Evolutionary conservation across 2,329 filamentous ascomycete genomes (phyloP).

Genomic region (Fusarium lateritium): DNA sequence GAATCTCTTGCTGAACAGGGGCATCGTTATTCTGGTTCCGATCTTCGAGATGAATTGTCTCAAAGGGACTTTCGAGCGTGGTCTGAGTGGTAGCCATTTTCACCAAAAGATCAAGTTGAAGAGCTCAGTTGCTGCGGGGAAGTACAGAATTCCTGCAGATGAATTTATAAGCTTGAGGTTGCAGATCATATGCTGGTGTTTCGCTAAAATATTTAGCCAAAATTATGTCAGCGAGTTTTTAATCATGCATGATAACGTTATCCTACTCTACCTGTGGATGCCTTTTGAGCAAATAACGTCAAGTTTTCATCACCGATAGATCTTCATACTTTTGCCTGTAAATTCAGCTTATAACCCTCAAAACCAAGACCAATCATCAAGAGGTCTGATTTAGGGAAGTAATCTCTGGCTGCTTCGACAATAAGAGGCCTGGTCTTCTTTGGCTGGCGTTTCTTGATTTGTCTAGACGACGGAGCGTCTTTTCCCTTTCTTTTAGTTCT

Average conservation of each 20-base stretch:
- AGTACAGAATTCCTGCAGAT: background rate
- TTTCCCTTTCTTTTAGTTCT: too few species aligned
- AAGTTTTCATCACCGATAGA: background rate
- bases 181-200: too few species aligned
- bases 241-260: background rate
- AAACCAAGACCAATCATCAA: too few species aligned
- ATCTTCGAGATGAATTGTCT: background rate
- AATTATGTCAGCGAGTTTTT: background rate
- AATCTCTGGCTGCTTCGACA: too few species aligned
- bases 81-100: conserved; percentile 19
- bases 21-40: background rate
- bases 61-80: background rate
- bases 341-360: background rate
- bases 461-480: too few species aligned
- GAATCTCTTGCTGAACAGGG: background rate
- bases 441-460: too few species aligned
- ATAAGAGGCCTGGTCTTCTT: too few species aligned
- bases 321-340: background rate
- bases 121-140: background rate
- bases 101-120: background rate
- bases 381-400: too few species aligned
- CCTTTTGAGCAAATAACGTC: background rate
- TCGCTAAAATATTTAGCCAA: conserved; percentile 24
- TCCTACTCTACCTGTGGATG: background rate
- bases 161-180: background rate